A percentile compares a stretch with the other conserved stretches of the same genome.
phyloP scores from a whole-genome alignment of 2,329 filamentous ascomycete species.

The Microcyclosporella mali region DNA sequence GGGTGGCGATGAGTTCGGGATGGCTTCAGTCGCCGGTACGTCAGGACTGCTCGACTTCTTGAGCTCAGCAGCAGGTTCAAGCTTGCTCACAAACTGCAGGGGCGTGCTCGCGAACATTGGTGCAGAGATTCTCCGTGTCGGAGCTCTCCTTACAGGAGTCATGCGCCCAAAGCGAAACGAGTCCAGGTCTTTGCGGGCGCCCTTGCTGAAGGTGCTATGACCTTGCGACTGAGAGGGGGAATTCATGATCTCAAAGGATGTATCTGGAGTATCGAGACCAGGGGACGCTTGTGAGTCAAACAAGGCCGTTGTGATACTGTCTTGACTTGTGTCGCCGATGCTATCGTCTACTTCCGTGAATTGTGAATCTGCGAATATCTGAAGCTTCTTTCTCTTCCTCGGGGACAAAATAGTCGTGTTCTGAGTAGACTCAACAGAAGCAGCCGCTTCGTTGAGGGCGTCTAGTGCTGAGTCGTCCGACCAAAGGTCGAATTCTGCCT shows the following conservation, averaged over 20 bases:
- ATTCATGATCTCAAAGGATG: conserved; percentile 19
- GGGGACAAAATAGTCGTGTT: conserved; percentile 15
- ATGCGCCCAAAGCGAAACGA: conserved; percentile 15
- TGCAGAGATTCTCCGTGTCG: conserved; percentile 11
- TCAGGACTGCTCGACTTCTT: background rate
- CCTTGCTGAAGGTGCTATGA: conserved; percentile 20
- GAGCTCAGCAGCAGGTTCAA: background rate
- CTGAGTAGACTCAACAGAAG: conserved; percentile 15
- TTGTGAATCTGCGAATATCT: conserved; percentile 21
- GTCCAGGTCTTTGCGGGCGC: conserved; percentile 19
- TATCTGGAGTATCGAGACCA: conserved; percentile 18
- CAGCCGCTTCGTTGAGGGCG: conserved; percentile 33
- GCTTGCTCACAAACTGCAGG: background rate
- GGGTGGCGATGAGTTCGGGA: conserved; percentile 15
- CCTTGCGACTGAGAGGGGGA: conserved; percentile 6
- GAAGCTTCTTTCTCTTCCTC: conserved; percentile 27
- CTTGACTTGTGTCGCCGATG: conserved; percentile 8
- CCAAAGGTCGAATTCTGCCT: conserved; percentile 40
- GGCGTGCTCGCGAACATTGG: conserved; percentile 7
- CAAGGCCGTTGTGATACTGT: conserved; percentile 8
- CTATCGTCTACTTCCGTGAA: conserved; percentile 3
- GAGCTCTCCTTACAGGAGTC: conserved; percentile 5
- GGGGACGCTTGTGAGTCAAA: conserved; percentile 9
- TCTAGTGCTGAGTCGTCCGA: conserved; percentile 45
- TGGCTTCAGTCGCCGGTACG: background rate